Base-by-base conservation (phyloP, 805 yeast species). In the Candida pseudofarinosa region DNA sequence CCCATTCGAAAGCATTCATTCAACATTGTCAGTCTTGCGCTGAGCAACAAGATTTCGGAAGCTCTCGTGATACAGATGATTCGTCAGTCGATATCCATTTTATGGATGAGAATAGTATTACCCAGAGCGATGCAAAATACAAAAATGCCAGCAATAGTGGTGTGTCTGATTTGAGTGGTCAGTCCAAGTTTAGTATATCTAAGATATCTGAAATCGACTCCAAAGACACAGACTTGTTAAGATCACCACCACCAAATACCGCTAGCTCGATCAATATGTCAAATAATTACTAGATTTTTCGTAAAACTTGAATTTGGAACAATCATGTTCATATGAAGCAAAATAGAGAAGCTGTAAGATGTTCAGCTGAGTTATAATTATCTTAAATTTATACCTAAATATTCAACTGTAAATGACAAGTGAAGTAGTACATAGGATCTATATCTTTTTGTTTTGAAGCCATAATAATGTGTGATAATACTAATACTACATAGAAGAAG, bases 1-100 rank as follows among this genome's bases (percentile, higher is more conserved):
- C 68, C 10, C 60, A 68, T 31, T 73, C 82, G 19, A 79, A 78
- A 46, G 62, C 62, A 2, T 85, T 85, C 56, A 69, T 85, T 23
- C 80, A 74, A 33, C 91, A 85, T 56, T 81, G 85, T 46, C 70
- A 69, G 19, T 77, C 72, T 14, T 85, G 91, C 60, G 83, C 89
- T 12, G 54, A 56, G 38, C 54, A 41, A 26, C 45, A 48, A 36
- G 44, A 46, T 4, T 56, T 59, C 8, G 28, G 28, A 7, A 10
- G 10, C 28, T 23, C 28, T 7, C 28, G 28, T 7, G 28, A 23
- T 7, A 23, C 28, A 23, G 28, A 23, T 23, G 28, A 23, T 6
- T 23, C 28, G 10, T 23, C 28, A 6, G 28, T 7, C 6, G 10
- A 10, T 23, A 7, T 23, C 10, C 28, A 6, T 7, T 23, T 23